These are phyloP conservation scores for Talaromyces liani DNA, from an alignment of 495 filamentous ascomycete genomes.

Conservation along the genomic window DNA sequence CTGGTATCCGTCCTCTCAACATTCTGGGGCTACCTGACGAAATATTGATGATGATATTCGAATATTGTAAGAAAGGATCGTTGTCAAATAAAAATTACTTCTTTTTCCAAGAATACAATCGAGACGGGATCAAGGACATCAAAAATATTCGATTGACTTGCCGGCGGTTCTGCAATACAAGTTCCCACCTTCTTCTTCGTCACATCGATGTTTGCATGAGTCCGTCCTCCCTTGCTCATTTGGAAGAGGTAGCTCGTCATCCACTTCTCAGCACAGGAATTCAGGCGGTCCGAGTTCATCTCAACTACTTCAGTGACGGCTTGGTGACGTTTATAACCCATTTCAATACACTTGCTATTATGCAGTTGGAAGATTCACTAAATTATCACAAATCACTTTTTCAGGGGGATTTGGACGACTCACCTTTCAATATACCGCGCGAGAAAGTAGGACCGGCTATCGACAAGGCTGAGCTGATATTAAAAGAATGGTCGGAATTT, in stretches of 20 bases:
- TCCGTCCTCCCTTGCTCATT: not conserved
- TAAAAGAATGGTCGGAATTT: not conserved
- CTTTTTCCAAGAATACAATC: too few species aligned
- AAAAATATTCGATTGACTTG: not conserved
- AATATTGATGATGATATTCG: not conserved
- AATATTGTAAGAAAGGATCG: not conserved
- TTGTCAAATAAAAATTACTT: not conserved
- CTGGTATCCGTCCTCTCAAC: not conserved
- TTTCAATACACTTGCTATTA: not conserved
- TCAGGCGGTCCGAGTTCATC: not conserved
- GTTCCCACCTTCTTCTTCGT: conserved; percentile 1
- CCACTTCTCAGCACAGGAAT: not conserved
- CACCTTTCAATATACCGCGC: not conserved
- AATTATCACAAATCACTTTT: not conserved
- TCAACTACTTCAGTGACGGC: not conserved
- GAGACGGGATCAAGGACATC: not conserved
- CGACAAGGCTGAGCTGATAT: not conserved
- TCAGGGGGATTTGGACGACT: not conserved
- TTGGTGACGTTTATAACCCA: not conserved
- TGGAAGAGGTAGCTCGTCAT: not conserved
- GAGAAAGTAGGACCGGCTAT: not conserved
- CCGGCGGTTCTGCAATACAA: not conserved
- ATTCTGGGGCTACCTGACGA: not conserved
- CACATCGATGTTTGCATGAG: not conserved
- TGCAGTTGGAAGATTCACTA: not conserved